These are phyloP conservation scores for Macadamia integrifolia DNA, from an alignment of 164 flowering plant genomes.

Conservation along the genomic window DNA sequence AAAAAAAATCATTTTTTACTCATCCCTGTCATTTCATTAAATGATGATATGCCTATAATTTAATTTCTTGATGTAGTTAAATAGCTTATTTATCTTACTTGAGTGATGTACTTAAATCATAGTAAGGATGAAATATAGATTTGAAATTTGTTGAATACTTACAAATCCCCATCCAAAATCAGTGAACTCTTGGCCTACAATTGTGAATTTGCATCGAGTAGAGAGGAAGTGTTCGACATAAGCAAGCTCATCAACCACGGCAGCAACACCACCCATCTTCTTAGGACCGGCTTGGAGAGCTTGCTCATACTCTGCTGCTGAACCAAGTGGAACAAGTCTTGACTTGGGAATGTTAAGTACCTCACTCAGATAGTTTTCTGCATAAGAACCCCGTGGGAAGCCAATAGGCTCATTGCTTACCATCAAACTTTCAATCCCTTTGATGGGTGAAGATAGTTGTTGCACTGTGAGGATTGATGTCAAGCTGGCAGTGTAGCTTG, in stretches of 20 bases:
- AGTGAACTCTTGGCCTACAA: conserved; percentile 45
- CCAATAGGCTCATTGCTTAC: conserved; percentile 37
- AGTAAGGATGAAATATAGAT: too few relatives aligned
- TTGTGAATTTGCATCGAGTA: conserved; percentile 34
- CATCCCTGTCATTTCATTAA: too few relatives aligned
- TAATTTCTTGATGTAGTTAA: too few relatives aligned
- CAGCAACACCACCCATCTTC: conserved; percentile 44
- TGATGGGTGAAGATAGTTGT: conserved; percentile 37
- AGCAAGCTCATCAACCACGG: conserved; percentile 51
- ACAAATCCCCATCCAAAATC: conserved; percentile 64
- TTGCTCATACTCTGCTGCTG: conserved; percentile 38
- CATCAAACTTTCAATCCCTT: conserved; percentile 45
- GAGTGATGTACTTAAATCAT: neutral
- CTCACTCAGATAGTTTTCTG: conserved; percentile 32
- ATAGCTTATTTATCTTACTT: too few relatives aligned
- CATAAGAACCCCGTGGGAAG: conserved; percentile 50
- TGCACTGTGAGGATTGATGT: conserved; percentile 46
- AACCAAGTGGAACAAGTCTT: conserved; percentile 45
- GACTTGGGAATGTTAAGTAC: conserved; percentile 37
- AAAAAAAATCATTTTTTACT: too few relatives aligned
- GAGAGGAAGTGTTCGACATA: conserved; percentile 54
- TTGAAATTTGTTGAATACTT: conserved; percentile 21
- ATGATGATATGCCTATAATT: too few relatives aligned
- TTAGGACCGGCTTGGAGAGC: conserved; percentile 20
- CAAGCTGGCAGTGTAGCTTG: conserved; percentile 41